Percentiles rank a stretch among this genome's conserved stretches.
These are phyloP conservation scores for Scutellaria barbata DNA, from an alignment of 257 asterid genomes.

Conservation along the genomic window DNA sequence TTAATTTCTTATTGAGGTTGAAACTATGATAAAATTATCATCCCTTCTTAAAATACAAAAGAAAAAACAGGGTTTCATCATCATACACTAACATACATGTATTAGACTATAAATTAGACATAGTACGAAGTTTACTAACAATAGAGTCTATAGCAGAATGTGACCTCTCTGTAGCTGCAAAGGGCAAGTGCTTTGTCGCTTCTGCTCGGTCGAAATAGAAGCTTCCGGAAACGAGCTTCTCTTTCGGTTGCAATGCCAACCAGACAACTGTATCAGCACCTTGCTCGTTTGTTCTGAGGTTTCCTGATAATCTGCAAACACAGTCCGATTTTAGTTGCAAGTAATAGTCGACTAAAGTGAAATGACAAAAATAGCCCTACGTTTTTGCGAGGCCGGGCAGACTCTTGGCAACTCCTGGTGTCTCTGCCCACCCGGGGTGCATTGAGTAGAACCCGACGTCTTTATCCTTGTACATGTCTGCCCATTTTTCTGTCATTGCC, in stretches of 20 bases:
- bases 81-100: neutral
- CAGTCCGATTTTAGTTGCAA: neutral
- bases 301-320: conserved; percentile 65
- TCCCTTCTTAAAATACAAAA: too few relatives aligned
- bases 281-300: conserved; percentile 83
- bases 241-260: conserved; percentile 87
- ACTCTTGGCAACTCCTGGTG: conserved; percentile 90
- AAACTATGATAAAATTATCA: too few relatives aligned
- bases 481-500: conserved; percentile 93
- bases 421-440: conserved; percentile 99
- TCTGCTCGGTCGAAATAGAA: conserved; percentile 83
- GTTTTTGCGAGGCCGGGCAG: conserved; percentile 64
- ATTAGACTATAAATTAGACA: conserved; percentile 40
- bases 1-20: too few relatives aligned
- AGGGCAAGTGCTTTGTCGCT: conserved; percentile 78
- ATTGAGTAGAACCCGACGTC: conserved; percentile 83
- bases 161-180: conserved; percentile 68
- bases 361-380: conserved; percentile 46
- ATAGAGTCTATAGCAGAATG: conserved; percentile 67
- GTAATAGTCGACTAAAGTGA: neutral
- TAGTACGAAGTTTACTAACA: conserved; percentile 45
- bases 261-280: conserved; percentile 88
- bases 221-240: conserved; percentile 67
- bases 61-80: too few relatives aligned
- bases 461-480: conserved; percentile 63